These are phyloP conservation scores for Podosphaera leucotricha DNA, from an alignment of 2,329 filamentous ascomycete genomes.

Conservation along the genomic window DNA sequence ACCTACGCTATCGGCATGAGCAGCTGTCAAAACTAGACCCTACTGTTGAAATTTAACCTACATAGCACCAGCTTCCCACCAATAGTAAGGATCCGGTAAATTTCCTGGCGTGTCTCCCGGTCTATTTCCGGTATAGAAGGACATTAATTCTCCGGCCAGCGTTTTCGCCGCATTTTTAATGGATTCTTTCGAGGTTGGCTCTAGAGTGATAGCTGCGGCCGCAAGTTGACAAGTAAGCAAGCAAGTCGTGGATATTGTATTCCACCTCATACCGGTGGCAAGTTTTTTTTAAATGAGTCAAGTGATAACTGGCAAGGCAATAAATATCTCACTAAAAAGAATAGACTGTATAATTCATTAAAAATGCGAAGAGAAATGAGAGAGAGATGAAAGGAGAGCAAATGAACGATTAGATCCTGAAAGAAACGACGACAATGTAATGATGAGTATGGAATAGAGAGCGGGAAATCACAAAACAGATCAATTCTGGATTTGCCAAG, in stretches of 20 bases:
- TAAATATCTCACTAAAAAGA: not conserved
- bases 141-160: slow-evolving; percentile 1
- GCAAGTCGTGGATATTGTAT: not conserved
- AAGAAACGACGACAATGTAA: not conserved
- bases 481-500: not conserved
- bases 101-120: slow-evolving; percentile 24
- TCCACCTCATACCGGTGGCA: not conserved
- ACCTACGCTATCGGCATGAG: slow-evolving; percentile 20
- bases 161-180: slow-evolving; percentile 1
- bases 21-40: slow-evolving; percentile 33
- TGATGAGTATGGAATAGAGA: not conserved
- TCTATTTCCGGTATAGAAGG: slow-evolving; percentile 5
- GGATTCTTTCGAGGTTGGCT: slow-evolving; percentile 1
- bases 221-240: not conserved
- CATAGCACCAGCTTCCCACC: slow-evolving; percentile 44
- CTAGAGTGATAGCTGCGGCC: slow-evolving; percentile 1
- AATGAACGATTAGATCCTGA: not conserved
- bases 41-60: slow-evolving; percentile 26
- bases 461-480: not conserved
- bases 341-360: not conserved
- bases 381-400: not conserved
- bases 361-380: not conserved
- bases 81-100: slow-evolving; percentile 19
- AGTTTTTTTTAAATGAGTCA: not conserved
- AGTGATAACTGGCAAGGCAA: not conserved